Conservation (phyloP, 345 rosid genomes). For the sweet orange (Citrus sinensis) region DVS_A1.0 CM039164.1:20893001-20893500, state of each 20-base stretch:
- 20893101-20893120: not conserved
- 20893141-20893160: not conserved
- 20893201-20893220: not conserved
- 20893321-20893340: not conserved
- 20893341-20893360: not conserved
- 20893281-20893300: not conserved
- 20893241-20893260: not conserved
- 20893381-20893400: not conserved
- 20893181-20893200: not conserved
- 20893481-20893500: not conserved
- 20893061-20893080: not conserved
- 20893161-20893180: not conserved
- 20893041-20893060: not conserved
- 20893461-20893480: not conserved
- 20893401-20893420: not conserved
- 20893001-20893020: not conserved
- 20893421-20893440: not conserved
- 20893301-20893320: not conserved
- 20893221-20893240: not conserved
- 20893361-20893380: not conserved
- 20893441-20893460: not conserved
- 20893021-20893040: not conserved
- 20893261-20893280: not conserved
- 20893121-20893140: not conserved
- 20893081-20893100: not conserved